Conservation (phyloP, 164 flowering plant genomes). For the Kingdonia uniflora region DNA sequence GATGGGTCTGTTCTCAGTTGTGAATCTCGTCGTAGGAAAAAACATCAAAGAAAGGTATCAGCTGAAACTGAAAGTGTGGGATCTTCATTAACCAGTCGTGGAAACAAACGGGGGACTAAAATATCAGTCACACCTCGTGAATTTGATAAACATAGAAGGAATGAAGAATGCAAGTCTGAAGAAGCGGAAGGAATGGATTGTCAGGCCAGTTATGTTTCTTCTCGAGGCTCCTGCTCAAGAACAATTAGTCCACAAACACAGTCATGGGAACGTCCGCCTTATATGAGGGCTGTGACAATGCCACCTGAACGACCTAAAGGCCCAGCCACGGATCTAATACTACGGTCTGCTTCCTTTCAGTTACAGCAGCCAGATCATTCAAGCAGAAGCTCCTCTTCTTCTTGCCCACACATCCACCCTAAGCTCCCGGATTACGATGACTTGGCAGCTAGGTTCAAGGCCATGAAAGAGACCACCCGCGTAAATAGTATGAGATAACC, state of each 20-base stretch:
- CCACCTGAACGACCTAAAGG: constrained; percentile 33
- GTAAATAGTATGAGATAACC: no score
- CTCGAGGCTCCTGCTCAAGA: constrained; percentile 9
- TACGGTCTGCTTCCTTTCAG: constrained; percentile 31
- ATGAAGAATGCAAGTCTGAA: not conserved
- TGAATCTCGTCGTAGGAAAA: constrained; percentile 1
- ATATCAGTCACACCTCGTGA: no score
- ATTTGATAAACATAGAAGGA: no score
- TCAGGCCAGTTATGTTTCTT: constrained; percentile 9
- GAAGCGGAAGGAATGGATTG: constrained; percentile 8
- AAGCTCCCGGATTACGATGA: constrained; percentile 79
- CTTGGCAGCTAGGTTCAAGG: constrained; percentile 50
- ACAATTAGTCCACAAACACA: constrained; percentile 9
- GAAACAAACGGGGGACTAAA: not conserved
- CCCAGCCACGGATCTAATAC: constrained; percentile 4
- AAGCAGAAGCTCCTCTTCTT: constrained; percentile 4
- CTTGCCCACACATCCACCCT: constrained; percentile 55
- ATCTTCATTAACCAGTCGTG: not conserved
- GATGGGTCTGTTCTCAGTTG: constrained; percentile 3
- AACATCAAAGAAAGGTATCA: constrained; percentile 7
- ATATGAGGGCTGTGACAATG: constrained; percentile 51
- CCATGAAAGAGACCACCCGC: constrained; percentile 26
- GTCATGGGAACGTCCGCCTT: constrained; percentile 16
- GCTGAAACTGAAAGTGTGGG: not conserved
- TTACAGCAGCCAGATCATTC: constrained; percentile 4